A percentile compares a stretch with the other conserved stretches of the same genome.
Conservation (phyloP, 108 stramenopile genomes). For the Skeletonema marinoi region DNA sequence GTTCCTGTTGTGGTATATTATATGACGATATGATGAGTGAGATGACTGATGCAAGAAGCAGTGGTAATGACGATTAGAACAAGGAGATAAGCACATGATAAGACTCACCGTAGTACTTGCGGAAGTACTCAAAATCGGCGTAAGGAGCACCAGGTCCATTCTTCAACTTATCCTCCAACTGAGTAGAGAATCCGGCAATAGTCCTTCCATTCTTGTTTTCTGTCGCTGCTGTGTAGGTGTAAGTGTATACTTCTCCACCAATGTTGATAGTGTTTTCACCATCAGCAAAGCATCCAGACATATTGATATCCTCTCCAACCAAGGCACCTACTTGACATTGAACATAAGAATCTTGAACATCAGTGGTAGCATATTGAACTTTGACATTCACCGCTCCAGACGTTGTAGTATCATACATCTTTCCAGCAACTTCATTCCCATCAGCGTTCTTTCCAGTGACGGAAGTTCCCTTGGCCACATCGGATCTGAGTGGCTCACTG, state of each 20-base stretch:
- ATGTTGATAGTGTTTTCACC: conserved; percentile 21
- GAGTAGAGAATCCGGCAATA: conserved; percentile 54
- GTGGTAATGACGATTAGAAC: not conserved
- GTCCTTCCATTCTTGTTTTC: conserved; percentile 71
- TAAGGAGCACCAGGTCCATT: conserved; percentile 54
- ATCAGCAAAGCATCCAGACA: conserved; percentile 15
- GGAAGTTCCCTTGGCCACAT: conserved; percentile 28
- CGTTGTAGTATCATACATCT: conserved; percentile 33
- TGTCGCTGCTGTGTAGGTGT: conserved; percentile 44
- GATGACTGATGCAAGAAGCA: not conserved
- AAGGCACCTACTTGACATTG: conserved; percentile 76
- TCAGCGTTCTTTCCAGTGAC: conserved; percentile 47
- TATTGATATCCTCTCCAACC: conserved; percentile 7
- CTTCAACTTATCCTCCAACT: conserved; percentile 50
- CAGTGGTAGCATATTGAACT: conserved; percentile 56
- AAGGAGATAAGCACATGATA: not conserved
- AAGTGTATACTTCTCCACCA: conserved; percentile 27
- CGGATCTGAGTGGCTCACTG: conserved; percentile 27
- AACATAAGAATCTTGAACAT: conserved; percentile 56
- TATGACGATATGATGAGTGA: not conserved
- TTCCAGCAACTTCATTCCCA: conserved; percentile 53
- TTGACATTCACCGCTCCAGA: conserved; percentile 40
- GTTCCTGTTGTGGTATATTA: not conserved
- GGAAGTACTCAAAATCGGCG: conserved; percentile 54
- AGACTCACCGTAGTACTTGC: conserved; percentile 64